These are phyloP conservation scores for Stylonectria norvegica DNA, from an alignment of 2,329 filamentous ascomycete genomes.

Conservation along the genomic window DNA sequence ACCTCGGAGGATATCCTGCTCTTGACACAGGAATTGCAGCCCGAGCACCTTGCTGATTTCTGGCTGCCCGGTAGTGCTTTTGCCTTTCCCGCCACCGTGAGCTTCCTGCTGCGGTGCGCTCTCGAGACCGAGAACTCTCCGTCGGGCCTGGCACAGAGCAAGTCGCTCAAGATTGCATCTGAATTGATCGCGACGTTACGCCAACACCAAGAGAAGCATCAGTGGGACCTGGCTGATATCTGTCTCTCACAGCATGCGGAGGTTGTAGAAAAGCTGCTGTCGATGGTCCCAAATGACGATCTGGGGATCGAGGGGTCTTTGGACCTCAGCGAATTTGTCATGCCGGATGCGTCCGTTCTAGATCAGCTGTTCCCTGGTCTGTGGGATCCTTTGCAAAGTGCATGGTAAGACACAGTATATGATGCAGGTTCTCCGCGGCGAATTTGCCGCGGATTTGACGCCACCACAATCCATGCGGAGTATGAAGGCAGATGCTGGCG, in stretches of 20 bases:
- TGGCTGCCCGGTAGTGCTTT: conserved; percentile 49
- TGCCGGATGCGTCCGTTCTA: conserved; percentile 32
- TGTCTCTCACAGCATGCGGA: conserved; percentile 47
- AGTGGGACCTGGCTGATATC: conserved; percentile 50
- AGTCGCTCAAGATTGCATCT: conserved; percentile 41
- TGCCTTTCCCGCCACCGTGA: conserved; percentile 46
- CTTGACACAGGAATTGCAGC: conserved; percentile 43
- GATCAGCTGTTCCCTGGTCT: conserved; percentile 35
- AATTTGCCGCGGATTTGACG: conserved; percentile 5
- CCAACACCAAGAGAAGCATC: conserved; percentile 35
- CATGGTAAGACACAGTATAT: no score
- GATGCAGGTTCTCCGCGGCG: conserved; percentile 9
- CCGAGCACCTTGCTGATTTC: conserved; percentile 44
- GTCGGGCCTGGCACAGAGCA: conserved; percentile 33
- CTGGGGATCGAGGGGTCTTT: conserved; percentile 11
- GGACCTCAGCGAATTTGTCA: conserved; percentile 27
- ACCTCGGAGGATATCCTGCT: conserved; percentile 49
- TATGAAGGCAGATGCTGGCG: no score
- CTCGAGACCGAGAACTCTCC: conserved; percentile 41
- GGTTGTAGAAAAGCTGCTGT: conserved; percentile 42
- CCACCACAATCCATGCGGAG: background rate
- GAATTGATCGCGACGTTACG: conserved; percentile 40
- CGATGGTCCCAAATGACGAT: conserved; percentile 25
- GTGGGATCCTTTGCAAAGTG: conserved; percentile 36
- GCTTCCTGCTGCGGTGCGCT: conserved; percentile 47